Base-by-base conservation (phyloP, 768 basidiomycete genomes). In the Auricularia sp. region DNA sequence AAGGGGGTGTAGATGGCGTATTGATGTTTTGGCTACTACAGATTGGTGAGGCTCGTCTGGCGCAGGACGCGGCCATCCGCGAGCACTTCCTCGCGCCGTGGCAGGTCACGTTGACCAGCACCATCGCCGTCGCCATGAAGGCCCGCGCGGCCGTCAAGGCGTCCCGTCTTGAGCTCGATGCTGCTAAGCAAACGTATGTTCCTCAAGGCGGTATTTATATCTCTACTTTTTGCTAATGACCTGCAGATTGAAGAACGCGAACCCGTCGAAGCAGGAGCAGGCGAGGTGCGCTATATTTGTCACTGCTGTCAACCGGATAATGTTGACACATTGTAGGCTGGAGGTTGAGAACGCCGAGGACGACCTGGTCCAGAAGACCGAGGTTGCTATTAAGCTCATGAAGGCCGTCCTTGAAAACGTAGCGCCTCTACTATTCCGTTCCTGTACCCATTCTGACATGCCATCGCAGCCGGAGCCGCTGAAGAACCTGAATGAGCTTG, bases 301-400 rank as follows among this genome's bases (percentile, higher is more conserved):
- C 42, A 16, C 18, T 66, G 21, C 4, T 51, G 11, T n/a, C 7
- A 37, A 36, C 35, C 21, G 3, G 54, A 29, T 29, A 29, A 29
- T 29, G 29, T 29, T 29, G 29, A 29, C 29, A 29, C 29, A 29
- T 29, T 29, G 29, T 66, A 75, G 72, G 61, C 85, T 97, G 24
- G 92, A 95, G 69, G 90, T 93, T 10, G 91, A 94, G 83, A 93
- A 93, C 67, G 90, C 91, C 8, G 91, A 94, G 56, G 97, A 99
- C 74, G 93, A 95, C 75, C 84, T 98, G 37, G 97, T 98, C 4
- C 94, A 95, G 74, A 94, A 93, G 81, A 99, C 97, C 29, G 97
- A 99, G 75, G 90, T 95, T 36, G 96, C 95, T 1, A 97, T 97
- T 70, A 91, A 90, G 2, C 83, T 94, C 54, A 96, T 97, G 94